Percentiles rank a stretch among this genome's conserved stretches.
phyloP scores from a whole-genome alignment of 192 early-diverging fungal species.

The Entomortierella lignicola region DNA sequence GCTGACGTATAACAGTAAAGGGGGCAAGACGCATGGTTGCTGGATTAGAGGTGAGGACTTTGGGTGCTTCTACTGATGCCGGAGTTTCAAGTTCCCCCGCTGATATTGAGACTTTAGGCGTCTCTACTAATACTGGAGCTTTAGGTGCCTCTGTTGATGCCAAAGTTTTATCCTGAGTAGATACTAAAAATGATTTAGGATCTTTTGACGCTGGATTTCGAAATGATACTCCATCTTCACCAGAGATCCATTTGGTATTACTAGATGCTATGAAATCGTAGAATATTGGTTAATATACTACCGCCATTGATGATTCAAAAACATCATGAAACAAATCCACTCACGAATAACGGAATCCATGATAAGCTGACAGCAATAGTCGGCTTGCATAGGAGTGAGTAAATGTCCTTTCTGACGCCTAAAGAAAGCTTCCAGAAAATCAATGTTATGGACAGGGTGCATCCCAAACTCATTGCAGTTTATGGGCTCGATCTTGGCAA shows the following conservation, averaged over 20 bases:
- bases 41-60: no score
- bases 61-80: no score
- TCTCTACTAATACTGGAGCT: no score
- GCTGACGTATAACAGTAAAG: constrained; percentile 18
- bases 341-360: constrained; percentile 12
- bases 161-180: neutral
- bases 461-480: neutral
- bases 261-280: neutral
- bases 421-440: constrained; percentile 29
- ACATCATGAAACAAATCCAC: no score
- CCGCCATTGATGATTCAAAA: neutral
- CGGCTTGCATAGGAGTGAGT: constrained; percentile 24
- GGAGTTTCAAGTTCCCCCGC: no score
- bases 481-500: neutral
- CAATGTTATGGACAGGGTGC: constrained; percentile 12
- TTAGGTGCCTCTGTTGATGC: neutral
- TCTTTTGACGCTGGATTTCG: neutral
- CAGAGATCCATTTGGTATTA: neutral
- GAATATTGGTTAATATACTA: neutral
- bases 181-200: no score
- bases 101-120: no score
- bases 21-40: constrained; percentile 12
- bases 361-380: constrained; percentile 24
- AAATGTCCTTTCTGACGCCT: constrained; percentile 14
- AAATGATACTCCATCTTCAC: constrained; percentile 10